Conservation (phyloP, 305 asterid species). For the Fraxinus sp. region DNA sequence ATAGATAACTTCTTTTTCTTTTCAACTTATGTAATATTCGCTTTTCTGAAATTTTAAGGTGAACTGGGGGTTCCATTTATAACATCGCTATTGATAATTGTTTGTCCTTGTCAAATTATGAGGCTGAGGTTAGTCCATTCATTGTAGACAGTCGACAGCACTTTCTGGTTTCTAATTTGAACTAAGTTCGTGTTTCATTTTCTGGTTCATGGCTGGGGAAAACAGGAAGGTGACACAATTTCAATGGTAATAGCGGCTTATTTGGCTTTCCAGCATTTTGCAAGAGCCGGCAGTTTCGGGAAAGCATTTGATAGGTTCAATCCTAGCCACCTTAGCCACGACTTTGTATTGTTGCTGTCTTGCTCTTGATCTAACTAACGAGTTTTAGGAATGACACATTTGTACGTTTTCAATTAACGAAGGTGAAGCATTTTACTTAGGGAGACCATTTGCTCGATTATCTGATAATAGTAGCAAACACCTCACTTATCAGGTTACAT, state of each 20-base stretch:
- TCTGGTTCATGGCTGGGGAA: constrained; percentile 58
- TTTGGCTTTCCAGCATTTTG: constrained; percentile 85
- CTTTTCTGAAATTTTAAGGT: no score
- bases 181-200: constrained; percentile 18
- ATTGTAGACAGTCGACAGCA: background rate
- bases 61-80: constrained; percentile 61
- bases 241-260: constrained; percentile 67
- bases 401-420: constrained; percentile 15
- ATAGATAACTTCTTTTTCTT: no score
- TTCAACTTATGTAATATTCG: no score
- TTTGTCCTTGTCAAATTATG: constrained; percentile 67
- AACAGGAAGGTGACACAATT: constrained; percentile 72
- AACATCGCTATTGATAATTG: constrained; percentile 63
- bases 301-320: constrained; percentile 77
- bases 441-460: background rate
- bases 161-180: constrained; percentile 10
- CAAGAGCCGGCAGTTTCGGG: constrained; percentile 64
- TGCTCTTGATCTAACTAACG: constrained; percentile 57
- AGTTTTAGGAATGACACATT: background rate
- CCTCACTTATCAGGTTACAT: background rate
- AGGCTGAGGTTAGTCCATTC: constrained; percentile 62
- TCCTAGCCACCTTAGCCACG: constrained; percentile 68
- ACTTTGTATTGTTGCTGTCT: constrained; percentile 50
- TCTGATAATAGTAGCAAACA: background rate
- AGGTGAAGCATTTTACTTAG: background rate